Base-by-base conservation (phyloP, 2,329 filamentous ascomycete species). In the Lasiodiplodia sp. region DNA sequence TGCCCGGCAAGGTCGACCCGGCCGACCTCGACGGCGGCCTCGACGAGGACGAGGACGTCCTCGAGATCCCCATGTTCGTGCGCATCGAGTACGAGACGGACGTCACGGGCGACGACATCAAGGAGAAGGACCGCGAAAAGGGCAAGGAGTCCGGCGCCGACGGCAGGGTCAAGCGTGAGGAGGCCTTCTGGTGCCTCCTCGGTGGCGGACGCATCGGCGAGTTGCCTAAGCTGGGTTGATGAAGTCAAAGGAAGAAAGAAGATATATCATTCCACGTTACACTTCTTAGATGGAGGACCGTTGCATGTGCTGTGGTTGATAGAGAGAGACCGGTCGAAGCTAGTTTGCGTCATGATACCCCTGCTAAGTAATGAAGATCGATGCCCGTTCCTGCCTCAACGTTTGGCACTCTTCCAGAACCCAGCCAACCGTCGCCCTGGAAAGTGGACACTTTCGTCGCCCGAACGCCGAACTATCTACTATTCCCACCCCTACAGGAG, bases 1-100 rank as follows among this genome's bases (percentile, higher is more conserved):
- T 97, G 0, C 88, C 94, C 75, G 69, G 70, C 72, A 71, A 73
- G 23, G 72, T 70, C 23, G 72, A 79, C 66, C 66, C 62, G 37
- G 76, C 72, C 44, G 77, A 76, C 3, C 62, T 66, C 37, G 77
- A 80, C 31, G 83, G 86, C 71, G 76, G 74, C 47, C 67, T 82
- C 14, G 79, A 80, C 34, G 84, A 87, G 58, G 88, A 89, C 70
- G 87, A 89, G 68, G 86, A 90, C 75, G 81, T 90, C 37, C 80
- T 98, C 52, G 96, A 99, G 84, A 95, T 99, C 73, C 95, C 96
- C 67, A 90, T 99, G 75, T 96, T 97, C 83, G 93, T 99, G 70
- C 87, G 94, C 28, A 87, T 97, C 68, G 94, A 97, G 79, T 99
- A 94, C 90, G 95, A 94, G 79, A 86, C 88, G 3, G 92, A 94